These are phyloP conservation scores for Blechomonas ayalai DNA, from an alignment of 208 protist genomes.

Conservation along the genomic window DNA sequence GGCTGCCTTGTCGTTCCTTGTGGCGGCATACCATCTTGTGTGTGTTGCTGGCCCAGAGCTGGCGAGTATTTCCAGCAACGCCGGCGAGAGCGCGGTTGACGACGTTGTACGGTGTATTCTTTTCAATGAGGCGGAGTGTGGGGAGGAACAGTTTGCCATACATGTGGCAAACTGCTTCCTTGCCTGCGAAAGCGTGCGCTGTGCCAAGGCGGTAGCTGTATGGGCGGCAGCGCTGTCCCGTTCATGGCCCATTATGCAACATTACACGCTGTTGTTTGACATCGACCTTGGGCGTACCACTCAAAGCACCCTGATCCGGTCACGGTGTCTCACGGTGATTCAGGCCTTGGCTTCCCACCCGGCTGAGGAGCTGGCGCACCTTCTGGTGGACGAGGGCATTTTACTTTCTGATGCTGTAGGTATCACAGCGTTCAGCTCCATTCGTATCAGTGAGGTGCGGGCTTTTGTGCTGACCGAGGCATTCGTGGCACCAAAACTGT, in stretches of 20 bases:
- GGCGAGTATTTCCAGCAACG: constrained; percentile 8
- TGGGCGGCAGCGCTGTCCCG: constrained; percentile 50
- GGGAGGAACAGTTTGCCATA: constrained; percentile 18
- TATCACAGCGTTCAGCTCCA: constrained; percentile 3
- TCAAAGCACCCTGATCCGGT: constrained; percentile 23
- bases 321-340: constrained; percentile 24
- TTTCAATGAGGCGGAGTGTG: constrained; percentile 2
- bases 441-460: constrained; percentile 1
- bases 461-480: constrained; percentile 7
- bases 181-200: constrained; percentile 24
- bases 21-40: constrained; percentile 59
- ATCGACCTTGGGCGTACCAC: constrained; percentile 36
- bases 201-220: constrained; percentile 24
- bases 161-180: constrained; percentile 35
- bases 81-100: constrained; percentile 10
- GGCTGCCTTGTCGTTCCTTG: constrained; percentile 41
- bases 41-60: constrained; percentile 49
- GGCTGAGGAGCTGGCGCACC: constrained; percentile 8
- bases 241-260: constrained; percentile 51
- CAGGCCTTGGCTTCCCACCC: constrained; percentile 11
- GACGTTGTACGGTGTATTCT: constrained; percentile 37
- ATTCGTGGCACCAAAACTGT: constrained; percentile 26
- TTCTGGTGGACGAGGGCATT: constrained; percentile 20
- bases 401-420: constrained; percentile 16
- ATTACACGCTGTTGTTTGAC: constrained; percentile 53